These are phyloP conservation scores for Suillus subalutaceus DNA, from an alignment of 768 basidiomycete genomes.

Conservation along the genomic window DNA sequence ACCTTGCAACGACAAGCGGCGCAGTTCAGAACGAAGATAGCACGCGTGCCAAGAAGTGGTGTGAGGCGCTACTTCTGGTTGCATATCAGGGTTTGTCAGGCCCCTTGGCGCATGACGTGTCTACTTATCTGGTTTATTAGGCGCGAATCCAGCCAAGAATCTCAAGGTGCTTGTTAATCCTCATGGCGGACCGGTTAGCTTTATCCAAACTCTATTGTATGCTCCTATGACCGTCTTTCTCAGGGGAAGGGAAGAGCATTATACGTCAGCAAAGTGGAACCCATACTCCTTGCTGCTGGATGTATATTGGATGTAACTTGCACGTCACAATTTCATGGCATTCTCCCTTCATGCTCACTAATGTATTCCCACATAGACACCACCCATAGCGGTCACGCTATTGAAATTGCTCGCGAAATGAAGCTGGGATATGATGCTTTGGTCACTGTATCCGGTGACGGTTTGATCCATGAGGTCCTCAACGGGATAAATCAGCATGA, in stretches of 20 bases:
- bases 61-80: constrained; percentile 50
- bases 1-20: constrained; percentile 44
- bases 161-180: constrained; percentile 82
- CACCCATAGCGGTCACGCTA: constrained; percentile 62
- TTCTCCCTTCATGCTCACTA: background rate
- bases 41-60: constrained; percentile 50
- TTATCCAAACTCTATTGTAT: background rate
- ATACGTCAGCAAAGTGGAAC: constrained; percentile 64
- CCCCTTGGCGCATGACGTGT: background rate
- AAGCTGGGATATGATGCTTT: constrained; percentile 70
- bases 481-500: constrained; percentile 78
- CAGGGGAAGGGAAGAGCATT: constrained; percentile 65
- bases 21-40: constrained; percentile 39
- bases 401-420: constrained; percentile 60
- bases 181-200: constrained; percentile 70
- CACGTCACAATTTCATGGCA: constrained; percentile 27
- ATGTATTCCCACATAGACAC: constrained; percentile 51
- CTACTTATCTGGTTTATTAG: constrained; percentile 31
- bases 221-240: constrained; percentile 7
- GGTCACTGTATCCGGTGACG: constrained; percentile 81
- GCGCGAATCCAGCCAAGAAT: constrained; percentile 53
- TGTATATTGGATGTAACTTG: constrained; percentile 66
- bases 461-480: constrained; percentile 79
- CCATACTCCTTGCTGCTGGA: constrained; percentile 68
- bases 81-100: constrained; percentile 58